Conservation (phyloP, 768 basidiomycete species). For the Fistulinella prunicolor region DNA sequence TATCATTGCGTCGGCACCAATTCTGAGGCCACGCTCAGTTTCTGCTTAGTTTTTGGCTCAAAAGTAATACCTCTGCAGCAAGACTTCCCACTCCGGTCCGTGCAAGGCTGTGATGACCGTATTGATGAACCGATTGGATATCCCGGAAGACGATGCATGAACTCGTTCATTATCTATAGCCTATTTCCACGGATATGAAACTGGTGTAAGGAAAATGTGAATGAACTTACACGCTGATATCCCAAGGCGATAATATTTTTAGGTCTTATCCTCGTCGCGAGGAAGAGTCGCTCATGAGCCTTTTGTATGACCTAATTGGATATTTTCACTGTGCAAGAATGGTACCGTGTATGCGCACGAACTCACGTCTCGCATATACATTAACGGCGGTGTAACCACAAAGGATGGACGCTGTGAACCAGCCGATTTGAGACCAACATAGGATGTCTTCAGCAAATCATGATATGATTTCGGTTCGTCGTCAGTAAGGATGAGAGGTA, state of each 20-base stretch:
- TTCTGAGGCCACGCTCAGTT: constrained; percentile 40
- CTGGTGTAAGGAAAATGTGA: neutral
- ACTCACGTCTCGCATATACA: constrained; percentile 55
- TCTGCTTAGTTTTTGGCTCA: neutral
- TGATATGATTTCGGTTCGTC: constrained; percentile 31
- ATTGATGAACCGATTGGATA: constrained; percentile 66
- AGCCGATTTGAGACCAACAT: constrained; percentile 40
- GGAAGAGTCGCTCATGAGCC: constrained; percentile 56
- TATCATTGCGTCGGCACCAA: constrained; percentile 73
- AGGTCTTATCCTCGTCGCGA: constrained; percentile 33
- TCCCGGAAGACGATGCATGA: constrained; percentile 39
- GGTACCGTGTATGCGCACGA: neutral
- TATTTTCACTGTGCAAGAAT: neutral
- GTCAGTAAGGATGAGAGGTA: neutral
- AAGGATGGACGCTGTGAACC: constrained; percentile 25
- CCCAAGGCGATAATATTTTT: constrained; percentile 65
- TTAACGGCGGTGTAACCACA: constrained; percentile 37
- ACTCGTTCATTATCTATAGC: constrained; percentile 36
- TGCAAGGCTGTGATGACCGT: constrained; percentile 70
- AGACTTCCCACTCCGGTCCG: constrained; percentile 59
- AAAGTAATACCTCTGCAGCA: constrained; percentile 54
- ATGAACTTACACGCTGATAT: constrained; percentile 51
- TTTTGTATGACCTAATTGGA: constrained; percentile 53
- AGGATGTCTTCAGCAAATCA: constrained; percentile 43
- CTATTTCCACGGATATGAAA: constrained; percentile 3